phyloP scores from a whole-genome alignment of 2,329 filamentous ascomycete species.

The Fusarium illudens region DNA sequence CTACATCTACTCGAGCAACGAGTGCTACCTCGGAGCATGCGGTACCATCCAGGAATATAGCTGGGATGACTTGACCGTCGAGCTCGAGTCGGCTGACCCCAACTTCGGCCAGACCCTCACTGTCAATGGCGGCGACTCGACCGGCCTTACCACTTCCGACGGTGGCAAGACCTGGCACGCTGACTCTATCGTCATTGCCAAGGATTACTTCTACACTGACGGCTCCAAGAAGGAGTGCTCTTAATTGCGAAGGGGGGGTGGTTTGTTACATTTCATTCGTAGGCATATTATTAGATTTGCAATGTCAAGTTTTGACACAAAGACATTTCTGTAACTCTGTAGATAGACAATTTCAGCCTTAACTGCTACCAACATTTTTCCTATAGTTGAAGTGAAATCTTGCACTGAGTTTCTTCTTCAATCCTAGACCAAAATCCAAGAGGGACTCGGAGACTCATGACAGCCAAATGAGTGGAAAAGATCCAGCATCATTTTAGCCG shows the following conservation, averaged over 20 bases:
- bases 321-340: not conserved
- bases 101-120: not conserved
- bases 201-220: conserved; percentile 4
- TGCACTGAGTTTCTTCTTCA: too few species aligned
- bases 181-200: not conserved
- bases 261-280: not conserved
- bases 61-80: not conserved
- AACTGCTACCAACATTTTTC: too few species aligned
- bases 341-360: not conserved
- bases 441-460: too few species aligned
- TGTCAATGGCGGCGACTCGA: not conserved
- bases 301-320: not conserved
- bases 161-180: conserved; percentile 1
- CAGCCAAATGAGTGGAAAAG: too few species aligned
- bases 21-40: conserved; percentile 8
- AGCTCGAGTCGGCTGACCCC: not conserved
- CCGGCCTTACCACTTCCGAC: not conserved
- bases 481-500: too few species aligned
- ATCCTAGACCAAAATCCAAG: too few species aligned
- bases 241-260: not conserved
- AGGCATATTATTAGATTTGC: not conserved
- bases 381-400: too few species aligned
- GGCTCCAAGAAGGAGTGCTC: not conserved
- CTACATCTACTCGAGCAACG: conserved; percentile 14
- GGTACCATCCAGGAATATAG: conserved; percentile 5